Conservation (phyloP, 805 yeast species). For the Teunomyces cretensis region DNA sequence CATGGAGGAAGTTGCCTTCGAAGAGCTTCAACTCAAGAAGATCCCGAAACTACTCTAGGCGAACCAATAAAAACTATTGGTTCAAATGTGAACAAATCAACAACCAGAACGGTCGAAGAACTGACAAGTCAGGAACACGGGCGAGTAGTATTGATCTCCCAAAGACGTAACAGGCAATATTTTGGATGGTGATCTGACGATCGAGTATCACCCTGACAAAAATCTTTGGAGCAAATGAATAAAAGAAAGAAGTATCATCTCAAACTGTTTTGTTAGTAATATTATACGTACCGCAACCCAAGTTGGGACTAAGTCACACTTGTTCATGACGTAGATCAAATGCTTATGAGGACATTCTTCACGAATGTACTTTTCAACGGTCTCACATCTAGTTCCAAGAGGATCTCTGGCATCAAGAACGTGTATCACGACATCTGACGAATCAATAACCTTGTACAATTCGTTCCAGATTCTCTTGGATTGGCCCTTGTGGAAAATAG, state of each 20-base stretch:
- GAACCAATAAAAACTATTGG: slow-evolving; percentile 39
- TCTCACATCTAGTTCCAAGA: slow-evolving; percentile 88
- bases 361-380: slow-evolving; percentile 88
- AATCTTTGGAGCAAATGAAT: slow-evolving; percentile 63
- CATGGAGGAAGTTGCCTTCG: slow-evolving; percentile 27
- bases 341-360: slow-evolving; percentile 97
- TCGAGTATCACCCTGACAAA: slow-evolving; percentile 71
- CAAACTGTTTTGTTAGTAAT: slow-evolving; percentile 4
- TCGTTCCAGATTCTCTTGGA: slow-evolving; percentile 99
- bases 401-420: slow-evolving; percentile 98
- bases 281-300: slow-evolving; percentile 95
- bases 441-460: slow-evolving; percentile 92
- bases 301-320: slow-evolving; percentile 97
- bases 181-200: slow-evolving; percentile 31
- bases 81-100: slow-evolving; percentile 30
- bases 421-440: slow-evolving; percentile 95
- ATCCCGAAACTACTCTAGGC: slow-evolving; percentile 54
- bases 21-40: slow-evolving; percentile 80
- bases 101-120: slow-evolving; percentile 37
- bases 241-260: slow-evolving; percentile 6
- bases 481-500: slow-evolving; percentile 94
- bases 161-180: slow-evolving; percentile 94
- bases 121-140: slow-evolving; percentile 42
- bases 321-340: slow-evolving; percentile 88
- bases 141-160: slow-evolving; percentile 77